Base-by-base conservation (phyloP, 2,329 filamentous ascomycete genomes). In the Delphinella strobiligena region DNA sequence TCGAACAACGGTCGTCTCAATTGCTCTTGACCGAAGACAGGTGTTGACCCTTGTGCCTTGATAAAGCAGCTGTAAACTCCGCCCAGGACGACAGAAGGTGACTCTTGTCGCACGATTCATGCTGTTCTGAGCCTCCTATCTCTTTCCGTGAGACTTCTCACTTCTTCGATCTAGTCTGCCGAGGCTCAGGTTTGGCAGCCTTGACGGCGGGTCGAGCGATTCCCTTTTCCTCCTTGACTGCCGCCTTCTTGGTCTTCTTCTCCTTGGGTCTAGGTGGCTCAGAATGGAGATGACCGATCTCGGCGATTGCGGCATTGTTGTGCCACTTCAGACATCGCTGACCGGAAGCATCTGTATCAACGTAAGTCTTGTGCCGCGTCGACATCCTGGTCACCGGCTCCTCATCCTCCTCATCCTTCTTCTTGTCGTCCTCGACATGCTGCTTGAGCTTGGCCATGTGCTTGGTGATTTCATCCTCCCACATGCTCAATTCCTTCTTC, bases 371-470 rank as follows among this genome's bases (percentile, higher is more conserved):
- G 19, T 69, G 74, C 7, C 80, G 69, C 2, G 78, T 82, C 19
- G 72, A 74, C 51, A 81, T 69, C 15, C 75, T 64, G 12, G 67
- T 71, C 9, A 45, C 46, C 4, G 61, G 61, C 33, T 66, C 62
- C 46, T 67, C 64, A 15, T 66, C 64, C 38, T 53, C 54, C 46
- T 67, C 64, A 48, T 66, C 61, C 41, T 70, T 65, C 40, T 71
- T 63, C 45, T 63, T 62, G 39, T 72, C 62, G 16, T 67, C 63
- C 27, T 69, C 66, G 40, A 93, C 69, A 52, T 94, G 93, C 47
- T 72, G 67, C 46, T 76, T 76, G 46, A 93, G 80, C 53, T 79
- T 80, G 51, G 79, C 69, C 88, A 95, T 95, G 53, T 87, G 78
- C 45, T 73, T 71, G 17, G 72, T 66, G 46, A 95, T 93, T 51